These are phyloP conservation scores for Zymoseptoria crescenta DNA, from an alignment of 2,329 filamentous ascomycete species.

Conservation along the genomic window DNA sequence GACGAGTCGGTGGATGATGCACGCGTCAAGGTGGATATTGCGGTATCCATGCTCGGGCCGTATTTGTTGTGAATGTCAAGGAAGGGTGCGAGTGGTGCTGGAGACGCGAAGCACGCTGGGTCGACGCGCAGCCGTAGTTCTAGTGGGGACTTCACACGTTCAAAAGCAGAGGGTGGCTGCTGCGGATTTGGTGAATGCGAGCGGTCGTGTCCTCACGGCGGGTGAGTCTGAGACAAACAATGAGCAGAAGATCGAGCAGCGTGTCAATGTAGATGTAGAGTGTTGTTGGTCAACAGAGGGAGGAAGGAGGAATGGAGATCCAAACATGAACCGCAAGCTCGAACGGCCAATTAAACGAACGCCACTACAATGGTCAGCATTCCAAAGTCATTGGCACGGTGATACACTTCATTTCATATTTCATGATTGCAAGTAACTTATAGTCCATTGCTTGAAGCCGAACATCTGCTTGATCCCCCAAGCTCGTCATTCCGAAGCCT, in stretches of 20 bases:
- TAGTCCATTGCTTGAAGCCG: not conserved
- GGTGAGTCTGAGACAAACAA: not conserved
- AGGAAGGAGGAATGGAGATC: not conserved
- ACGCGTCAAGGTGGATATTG: conserved; percentile 22
- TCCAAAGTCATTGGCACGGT: not conserved
- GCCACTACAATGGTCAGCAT: not conserved
- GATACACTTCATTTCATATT: not conserved
- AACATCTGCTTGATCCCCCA: not conserved
- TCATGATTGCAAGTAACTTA: too few relatives aligned
- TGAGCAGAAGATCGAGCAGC: not conserved
- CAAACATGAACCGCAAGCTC: not conserved
- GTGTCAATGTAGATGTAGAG: not conserved
- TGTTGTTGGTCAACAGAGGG: not conserved
- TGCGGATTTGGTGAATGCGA: not conserved
- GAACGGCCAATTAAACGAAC: not conserved
- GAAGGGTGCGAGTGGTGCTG: not conserved
- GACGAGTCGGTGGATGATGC: conserved; percentile 37
- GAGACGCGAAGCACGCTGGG: not conserved
- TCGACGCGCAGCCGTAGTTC: not conserved
- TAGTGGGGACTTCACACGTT: not conserved
- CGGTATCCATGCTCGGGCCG: conserved; percentile 3
- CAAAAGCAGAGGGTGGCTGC: not conserved
- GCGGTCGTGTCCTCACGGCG: not conserved
- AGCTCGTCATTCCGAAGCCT: not conserved
- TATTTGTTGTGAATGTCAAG: not conserved